Evolutionary conservation across 805 yeast species (phyloP), one percentile per base, ranked within the genome.

Genomic region (Alloascoidea hylecoeti): DNA sequence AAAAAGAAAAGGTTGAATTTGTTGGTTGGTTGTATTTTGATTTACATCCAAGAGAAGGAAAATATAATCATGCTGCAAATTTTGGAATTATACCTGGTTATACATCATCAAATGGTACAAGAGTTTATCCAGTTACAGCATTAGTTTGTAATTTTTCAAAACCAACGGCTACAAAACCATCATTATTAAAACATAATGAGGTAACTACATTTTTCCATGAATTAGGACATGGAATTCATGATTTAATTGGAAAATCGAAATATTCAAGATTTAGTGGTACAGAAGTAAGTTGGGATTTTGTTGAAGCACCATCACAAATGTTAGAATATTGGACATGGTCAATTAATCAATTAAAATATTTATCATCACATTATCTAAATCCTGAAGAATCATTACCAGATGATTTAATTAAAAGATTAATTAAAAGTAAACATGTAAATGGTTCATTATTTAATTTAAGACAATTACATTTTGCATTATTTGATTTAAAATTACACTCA

Each of bases 81-180:
- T 23, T 23, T 23, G n/a, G 13, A n/a, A 9, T 23, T 9, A 9
- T 9, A 9, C 9, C 9, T 9, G 30, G 30, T n/a, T n/a, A 23
- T n/a, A n/a, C 13, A 9, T 9, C 30, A 9, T 9, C 13, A n/a
- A 9, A 9, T n/a, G 30, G 30, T 9, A n/a, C n/a, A n/a, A 9
- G 30, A 9, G 30, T 23, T 9, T n/a, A 23, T n/a, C 30, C 30
- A n/a, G 30, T 23, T n/a, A 23, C 30, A n/a, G 30, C 30, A n/a
- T n/a, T 23, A n/a, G 30, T 23, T 9, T 23, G 30, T n/a, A 23
- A 23, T n/a, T 23, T 23, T n/a, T 9, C 30, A 9, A 9, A n/a
- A n/a, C 30, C 30, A n/a, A 23, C 30, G 30, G 13, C 30, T n/a
- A 23, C 30, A n/a, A 23, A 9, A n/a, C 30, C 30, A n/a, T 23